Conservation (phyloP, 2,329 filamentous ascomycete genomes). For the Chaetomium sp. region DNA sequence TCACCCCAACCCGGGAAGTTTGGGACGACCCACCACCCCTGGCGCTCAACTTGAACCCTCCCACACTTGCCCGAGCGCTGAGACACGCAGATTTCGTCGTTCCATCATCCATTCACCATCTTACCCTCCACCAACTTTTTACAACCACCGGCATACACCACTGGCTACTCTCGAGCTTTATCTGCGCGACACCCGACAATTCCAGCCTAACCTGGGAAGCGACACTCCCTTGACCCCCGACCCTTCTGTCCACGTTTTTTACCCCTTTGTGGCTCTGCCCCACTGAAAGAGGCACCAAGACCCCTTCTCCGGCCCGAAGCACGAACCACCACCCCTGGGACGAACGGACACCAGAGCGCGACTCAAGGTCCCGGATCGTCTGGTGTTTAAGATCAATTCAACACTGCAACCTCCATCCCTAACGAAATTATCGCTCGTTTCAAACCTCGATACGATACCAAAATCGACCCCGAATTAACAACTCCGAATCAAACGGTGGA, state of each 20-base stretch:
- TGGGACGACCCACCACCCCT: constrained; percentile 16
- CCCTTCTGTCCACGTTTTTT: neutral
- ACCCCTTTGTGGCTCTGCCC: constrained; percentile 12
- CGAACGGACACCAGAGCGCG: neutral
- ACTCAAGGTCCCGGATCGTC: constrained; percentile 3
- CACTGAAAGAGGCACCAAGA: constrained; percentile 1
- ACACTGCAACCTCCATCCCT: neutral
- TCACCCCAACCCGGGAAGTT: constrained; percentile 20
- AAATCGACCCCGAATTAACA: neutral
- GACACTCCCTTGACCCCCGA: neutral
- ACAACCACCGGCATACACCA: neutral
- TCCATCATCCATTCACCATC: constrained; percentile 2
- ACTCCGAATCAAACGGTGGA: no score
- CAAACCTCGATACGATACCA: neutral
- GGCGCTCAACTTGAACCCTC: constrained; percentile 7
- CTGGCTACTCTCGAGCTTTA: neutral
- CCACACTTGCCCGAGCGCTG: constrained; percentile 13
- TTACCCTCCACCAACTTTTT: neutral
- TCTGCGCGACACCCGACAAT: neutral
- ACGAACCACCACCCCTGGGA: constrained; percentile 2
- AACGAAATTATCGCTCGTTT: neutral
- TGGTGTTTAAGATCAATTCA: neutral
- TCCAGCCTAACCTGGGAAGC: neutral
- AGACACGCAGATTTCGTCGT: constrained; percentile 14
- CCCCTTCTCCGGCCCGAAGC: neutral